Base-by-base conservation (phyloP, 208 protist species). In the Borovskyia barvae region DNA sequence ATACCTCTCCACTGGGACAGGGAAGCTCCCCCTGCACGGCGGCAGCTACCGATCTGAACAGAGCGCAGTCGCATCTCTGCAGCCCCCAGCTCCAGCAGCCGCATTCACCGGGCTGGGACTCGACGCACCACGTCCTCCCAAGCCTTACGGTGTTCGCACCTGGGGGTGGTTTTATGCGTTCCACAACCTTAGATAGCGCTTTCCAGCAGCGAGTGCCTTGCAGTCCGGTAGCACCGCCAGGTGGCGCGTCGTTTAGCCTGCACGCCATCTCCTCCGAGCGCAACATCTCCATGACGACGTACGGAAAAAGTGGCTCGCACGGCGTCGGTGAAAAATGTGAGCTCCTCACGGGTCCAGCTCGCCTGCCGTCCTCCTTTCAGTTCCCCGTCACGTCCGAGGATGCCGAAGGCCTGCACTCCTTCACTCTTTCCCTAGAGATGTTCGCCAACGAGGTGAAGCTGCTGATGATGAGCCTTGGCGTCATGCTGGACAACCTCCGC, bases 371-470 rank as follows among this genome's bases (percentile, higher is more conserved):
- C 0, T 75, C 72, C 53, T 95, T 95, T 46, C 15, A 63, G 2
- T 77, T 93, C 43, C 89, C 89, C 6, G 43, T 95, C n/a, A 77
- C 83, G 3, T 85, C 75, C 11, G 80, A 89, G 48, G 85, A 95
- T 60, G 77, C 73, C 2, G 82, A 93, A 55, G 77, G 79, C 0
- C 41, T 95, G 61, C 89, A 95, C 53, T 85, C 89, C 26, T 78
- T 95, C 37, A 76, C 80, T 7, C 55, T 95, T 9, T 90, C 79
- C 40, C 19, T 90, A 9, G 67, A 81, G 32, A 92, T 95, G 83
- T 92, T 95, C 41, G 76, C 87, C 5, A 79, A 94, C 50, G 87
- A 94, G 51, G 62, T 82, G 19, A 91, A 90, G 62, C 26, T 77
- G 22, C 54, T 94, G 6, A 83, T 88, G 63, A 74, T 92, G 72